Percentiles rank a stretch among this genome's conserved stretches.
Evolutionary conservation across 768 basidiomycete genomes (phyloP).

Genomic region (Amanita molliuscula): DNA sequence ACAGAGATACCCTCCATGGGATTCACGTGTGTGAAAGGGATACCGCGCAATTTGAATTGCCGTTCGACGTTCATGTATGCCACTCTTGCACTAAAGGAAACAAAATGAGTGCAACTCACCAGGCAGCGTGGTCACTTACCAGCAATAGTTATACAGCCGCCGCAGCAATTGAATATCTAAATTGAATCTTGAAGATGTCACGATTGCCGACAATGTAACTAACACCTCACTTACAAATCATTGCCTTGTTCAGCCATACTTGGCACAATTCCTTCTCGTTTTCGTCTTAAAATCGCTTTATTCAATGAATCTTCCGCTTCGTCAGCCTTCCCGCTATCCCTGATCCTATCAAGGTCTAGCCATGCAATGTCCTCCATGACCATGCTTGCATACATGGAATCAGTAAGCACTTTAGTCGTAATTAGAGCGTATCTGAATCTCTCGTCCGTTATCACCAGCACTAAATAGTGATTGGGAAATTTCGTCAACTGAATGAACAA

Average conservation of each 20-base stretch:
- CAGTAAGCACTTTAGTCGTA: conserved; percentile 43
- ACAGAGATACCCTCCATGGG: conserved; percentile 33
- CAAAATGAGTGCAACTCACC: background rate
- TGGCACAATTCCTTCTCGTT: background rate
- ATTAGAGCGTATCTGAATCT: conserved; percentile 79
- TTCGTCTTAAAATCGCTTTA: background rate
- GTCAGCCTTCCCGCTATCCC: conserved; percentile 12
- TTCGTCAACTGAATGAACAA: conserved; percentile 72
- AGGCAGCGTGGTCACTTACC: conserved; percentile 16
- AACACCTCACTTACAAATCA: conserved; percentile 3
- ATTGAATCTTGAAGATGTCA: conserved; percentile 36
- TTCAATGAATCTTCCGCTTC: background rate
- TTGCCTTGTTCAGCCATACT: background rate
- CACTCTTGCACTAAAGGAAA: conserved; percentile 60
- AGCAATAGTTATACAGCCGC: conserved; percentile 82
- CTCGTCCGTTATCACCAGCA: conserved; percentile 70
- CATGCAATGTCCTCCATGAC: conserved; percentile 72
- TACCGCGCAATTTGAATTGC: conserved; percentile 74
- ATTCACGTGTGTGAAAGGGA: conserved; percentile 69
- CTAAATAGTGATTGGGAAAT: conserved; percentile 76
- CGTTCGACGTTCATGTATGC: conserved; percentile 84
- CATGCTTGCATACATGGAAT: conserved; percentile 48
- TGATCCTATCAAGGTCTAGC: conserved; percentile 65
- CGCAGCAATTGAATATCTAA: conserved; percentile 64
- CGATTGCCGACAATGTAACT: background rate